These are phyloP conservation scores for Cystobasidium sp. DNA, from an alignment of 1,284 basidiomycete genomes.

Conservation along the genomic window DNA sequence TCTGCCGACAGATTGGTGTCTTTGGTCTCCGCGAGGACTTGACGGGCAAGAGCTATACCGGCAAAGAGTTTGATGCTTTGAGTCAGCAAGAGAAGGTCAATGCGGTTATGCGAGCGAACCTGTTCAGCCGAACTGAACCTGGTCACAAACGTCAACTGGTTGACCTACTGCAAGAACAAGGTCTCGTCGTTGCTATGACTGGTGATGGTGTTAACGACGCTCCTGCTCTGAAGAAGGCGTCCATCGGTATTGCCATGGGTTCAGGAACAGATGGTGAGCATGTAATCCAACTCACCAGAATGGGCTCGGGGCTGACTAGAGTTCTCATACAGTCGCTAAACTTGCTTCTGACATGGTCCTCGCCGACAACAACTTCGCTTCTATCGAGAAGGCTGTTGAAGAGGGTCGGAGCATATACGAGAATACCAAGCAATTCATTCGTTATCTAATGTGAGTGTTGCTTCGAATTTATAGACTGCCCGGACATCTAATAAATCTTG, in stretches of 20 bases:
- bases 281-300: neutral
- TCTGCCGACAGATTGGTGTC: slow-evolving; percentile 93
- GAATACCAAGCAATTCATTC: slow-evolving; percentile 98
- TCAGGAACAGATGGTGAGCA: slow-evolving; percentile 58
- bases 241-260: slow-evolving; percentile 61
- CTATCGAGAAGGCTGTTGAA: slow-evolving; percentile 60
- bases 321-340: slow-evolving; percentile 53
- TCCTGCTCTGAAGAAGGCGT: slow-evolving; percentile 59
- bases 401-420: slow-evolving; percentile 97
- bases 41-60: slow-evolving; percentile 90
- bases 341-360: slow-evolving; percentile 60
- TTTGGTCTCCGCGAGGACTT: slow-evolving; percentile 67
- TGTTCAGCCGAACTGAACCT: slow-evolving; percentile 94
- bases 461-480: slow-evolving; percentile 60
- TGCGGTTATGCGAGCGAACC: slow-evolving; percentile 81
- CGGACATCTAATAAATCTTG: slow-evolving; percentile 52
- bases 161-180: slow-evolving; percentile 88
- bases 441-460: slow-evolving; percentile 84
- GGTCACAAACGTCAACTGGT: slow-evolving; percentile 94
- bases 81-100: slow-evolving; percentile 76
- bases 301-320: neutral
- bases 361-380: slow-evolving; percentile 61
- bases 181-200: slow-evolving; percentile 97
- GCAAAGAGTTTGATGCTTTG: slow-evolving; percentile 85
- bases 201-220: slow-evolving; percentile 73